Evolutionary conservation across 257 asterid genomes (phyloP).

Genomic region (Rauvolfia tetraphylla): DNA sequence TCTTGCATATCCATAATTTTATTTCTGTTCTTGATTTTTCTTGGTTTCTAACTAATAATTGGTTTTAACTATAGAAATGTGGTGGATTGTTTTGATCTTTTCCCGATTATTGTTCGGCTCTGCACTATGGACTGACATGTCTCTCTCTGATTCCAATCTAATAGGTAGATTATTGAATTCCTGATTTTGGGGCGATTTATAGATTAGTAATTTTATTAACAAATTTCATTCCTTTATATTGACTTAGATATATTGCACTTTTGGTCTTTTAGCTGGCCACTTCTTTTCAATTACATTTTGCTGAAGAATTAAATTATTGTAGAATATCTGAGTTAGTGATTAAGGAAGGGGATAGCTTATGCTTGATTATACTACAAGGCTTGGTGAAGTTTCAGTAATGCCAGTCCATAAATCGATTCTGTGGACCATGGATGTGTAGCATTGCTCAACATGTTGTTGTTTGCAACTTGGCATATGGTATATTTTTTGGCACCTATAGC

Average conservation of each 20-base stretch:
- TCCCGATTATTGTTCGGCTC: neutral
- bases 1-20: neutral
- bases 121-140: neutral
- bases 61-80: neutral
- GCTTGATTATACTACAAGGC: neutral
- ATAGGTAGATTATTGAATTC: neutral
- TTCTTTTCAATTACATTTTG: neutral
- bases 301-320: neutral
- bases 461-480: neutral
- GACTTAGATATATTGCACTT: neutral
- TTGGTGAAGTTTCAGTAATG: neutral
- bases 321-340: neutral
- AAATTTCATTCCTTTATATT: neutral
- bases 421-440: neutral
- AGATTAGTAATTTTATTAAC: neutral
- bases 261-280: neutral
- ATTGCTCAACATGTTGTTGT: neutral
- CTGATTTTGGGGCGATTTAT: neutral
- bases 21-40: neutral
- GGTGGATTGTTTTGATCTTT: neutral
- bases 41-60: conserved; percentile 1
- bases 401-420: conserved; percentile 2
- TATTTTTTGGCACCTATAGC: neutral
- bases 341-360: neutral
- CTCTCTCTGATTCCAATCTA: neutral